These are phyloP conservation scores for Phlyctochytrium arcticum DNA, from an alignment of 192 early-diverging fungal genomes.

Conservation along the genomic window DNA sequence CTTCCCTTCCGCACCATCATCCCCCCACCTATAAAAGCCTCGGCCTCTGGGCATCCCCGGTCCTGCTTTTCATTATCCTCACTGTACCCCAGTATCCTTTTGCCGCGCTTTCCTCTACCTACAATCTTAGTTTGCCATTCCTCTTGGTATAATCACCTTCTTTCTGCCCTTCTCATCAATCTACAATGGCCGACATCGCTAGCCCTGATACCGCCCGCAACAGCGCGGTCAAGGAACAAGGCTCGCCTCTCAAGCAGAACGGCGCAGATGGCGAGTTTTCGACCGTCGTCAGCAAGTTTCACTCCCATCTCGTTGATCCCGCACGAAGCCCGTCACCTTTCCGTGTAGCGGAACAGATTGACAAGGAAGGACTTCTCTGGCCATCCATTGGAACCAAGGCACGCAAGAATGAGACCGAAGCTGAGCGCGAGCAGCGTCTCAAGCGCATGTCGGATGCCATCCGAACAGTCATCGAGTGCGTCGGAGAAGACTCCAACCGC, in stretches of 20 bases:
- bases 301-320: not conserved
- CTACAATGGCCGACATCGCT: no score
- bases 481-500: constrained; percentile 92
- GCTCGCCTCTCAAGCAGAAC: not conserved
- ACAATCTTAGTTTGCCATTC: no score
- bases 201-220: no score
- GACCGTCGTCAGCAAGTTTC: not conserved
- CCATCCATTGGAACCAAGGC: constrained; percentile 69
- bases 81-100: no score
- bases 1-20: no score
- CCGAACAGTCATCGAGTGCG: constrained; percentile 78
- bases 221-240: not conserved
- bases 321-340: constrained; percentile 12
- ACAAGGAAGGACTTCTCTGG: constrained; percentile 31
- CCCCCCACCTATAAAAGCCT: no score
- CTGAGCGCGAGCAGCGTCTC: constrained; percentile 65
- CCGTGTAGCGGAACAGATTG: constrained; percentile 30
- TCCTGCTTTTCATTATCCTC: no score
- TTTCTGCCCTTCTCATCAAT: no score
- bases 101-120: no score
- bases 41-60: no score
- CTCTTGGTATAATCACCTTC: no score
- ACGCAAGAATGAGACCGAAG: constrained; percentile 74
- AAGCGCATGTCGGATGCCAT: constrained; percentile 82
- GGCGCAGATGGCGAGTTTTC: not conserved